Base-by-base conservation (phyloP, 2,329 filamentous ascomycete genomes). In the Penicillium polonicum region DNA sequence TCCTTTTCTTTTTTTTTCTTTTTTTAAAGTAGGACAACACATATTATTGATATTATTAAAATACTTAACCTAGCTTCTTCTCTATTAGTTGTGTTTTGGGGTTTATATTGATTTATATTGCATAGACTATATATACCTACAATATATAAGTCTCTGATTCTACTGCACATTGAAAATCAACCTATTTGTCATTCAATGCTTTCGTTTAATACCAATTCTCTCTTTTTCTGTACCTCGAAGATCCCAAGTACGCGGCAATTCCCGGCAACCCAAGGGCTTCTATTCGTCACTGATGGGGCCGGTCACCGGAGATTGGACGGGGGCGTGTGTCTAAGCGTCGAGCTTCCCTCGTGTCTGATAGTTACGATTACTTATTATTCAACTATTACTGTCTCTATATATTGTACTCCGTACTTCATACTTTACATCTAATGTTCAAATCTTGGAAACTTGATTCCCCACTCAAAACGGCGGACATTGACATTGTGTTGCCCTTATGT, bases 291-390 rank as follows among this genome's bases (percentile, higher is more conserved):
- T 45, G 51, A 46, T 52, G 54, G 58, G 57, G 54, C 60, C 60
- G 61, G 57, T 61, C 50, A 63, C 63, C 63, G 63, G 63, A 65
- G 61, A 65, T 65, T 64, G 63, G 61, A 60, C 15, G 39, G 35
- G 36, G 35, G 25, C 13, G 27, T 43, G 48, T 52, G 57, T 43
- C 55, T 55, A 60, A 60, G 58, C 55, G 58, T 58, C 36, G n/a
- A 54, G 54, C 58, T 33, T 8, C 15, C 39, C 39, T 59, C 58
- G 51, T 57, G 62, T 60, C 58, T 59, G 60, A 62, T 51, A 52
- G 49, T 49, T 31, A 38, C 49, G 13, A 39, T 45, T 45, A 44
- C 33, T 55, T 56, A 52, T 52, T 56, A 52, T 52, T 41, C 31
- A 49, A 42, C 39, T 42, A 23, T 21, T 31, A 5, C 17, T 41